phyloP scores from a whole-genome alignment of 108 stramenopile species.

The Aurantiochytrium sp. region DNA sequence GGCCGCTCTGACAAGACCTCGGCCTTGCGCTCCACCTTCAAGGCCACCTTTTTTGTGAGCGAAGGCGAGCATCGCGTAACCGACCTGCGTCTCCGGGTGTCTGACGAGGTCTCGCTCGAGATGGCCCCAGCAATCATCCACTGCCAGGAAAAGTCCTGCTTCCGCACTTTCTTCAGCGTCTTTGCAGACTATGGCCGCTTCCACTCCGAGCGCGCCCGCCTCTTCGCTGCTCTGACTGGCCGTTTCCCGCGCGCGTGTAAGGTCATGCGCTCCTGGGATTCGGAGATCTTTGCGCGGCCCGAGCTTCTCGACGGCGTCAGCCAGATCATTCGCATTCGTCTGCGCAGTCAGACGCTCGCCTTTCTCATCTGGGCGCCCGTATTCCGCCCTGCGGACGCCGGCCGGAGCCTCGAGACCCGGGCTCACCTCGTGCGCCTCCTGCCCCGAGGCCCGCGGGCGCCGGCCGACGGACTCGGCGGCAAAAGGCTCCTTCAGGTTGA shows the following conservation, averaged over 20 bases:
- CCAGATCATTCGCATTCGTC: not conserved
- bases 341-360: not conserved
- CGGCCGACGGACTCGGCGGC: not conserved
- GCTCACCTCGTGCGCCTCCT: not conserved
- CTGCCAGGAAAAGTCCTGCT: not conserved
- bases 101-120: not conserved
- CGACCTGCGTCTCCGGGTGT: not conserved
- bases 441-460: too few species aligned
- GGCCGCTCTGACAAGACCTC: too few species aligned
- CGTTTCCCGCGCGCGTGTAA: not conserved
- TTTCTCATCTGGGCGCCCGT: not conserved
- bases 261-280: not conserved
- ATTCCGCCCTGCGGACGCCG: not conserved
- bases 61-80: not conserved
- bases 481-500: not conserved
- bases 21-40: not conserved
- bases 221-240: not conserved
- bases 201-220: not conserved
- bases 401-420: not conserved
- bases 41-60: not conserved
- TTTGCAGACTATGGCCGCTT: conserved; percentile 1
- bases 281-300: not conserved
- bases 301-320: not conserved
- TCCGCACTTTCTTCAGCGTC: not conserved
- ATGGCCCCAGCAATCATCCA: not conserved